Conservation (phyloP, 352 stramenopile genomes). For the Phytophthora pisi region DNA sequence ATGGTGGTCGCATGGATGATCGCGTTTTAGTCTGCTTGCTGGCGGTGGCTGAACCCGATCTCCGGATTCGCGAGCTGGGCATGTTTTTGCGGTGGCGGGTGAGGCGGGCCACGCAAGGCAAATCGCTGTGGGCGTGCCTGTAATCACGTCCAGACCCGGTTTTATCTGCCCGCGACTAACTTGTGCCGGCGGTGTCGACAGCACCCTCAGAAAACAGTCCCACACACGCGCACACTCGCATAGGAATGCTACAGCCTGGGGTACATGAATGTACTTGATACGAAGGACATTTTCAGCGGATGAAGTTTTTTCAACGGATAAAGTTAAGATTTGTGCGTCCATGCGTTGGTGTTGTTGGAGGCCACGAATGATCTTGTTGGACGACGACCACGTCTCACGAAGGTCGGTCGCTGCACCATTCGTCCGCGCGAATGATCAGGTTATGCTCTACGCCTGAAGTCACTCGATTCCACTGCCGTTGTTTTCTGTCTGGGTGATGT, state of each 20-base stretch:
- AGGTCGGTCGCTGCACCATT: neutral
- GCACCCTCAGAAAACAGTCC: slow-evolving; percentile 5
- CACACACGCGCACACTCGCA: no score
- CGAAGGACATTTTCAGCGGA: no score
- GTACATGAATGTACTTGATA: no score
- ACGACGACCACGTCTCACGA: neutral
- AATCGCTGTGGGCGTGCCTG: neutral
- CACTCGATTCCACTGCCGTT: neutral
- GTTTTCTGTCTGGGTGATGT: neutral
- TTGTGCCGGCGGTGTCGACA: slow-evolving; percentile 2
- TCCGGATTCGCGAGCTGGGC: slow-evolving; percentile 9
- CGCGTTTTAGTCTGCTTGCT: neutral
- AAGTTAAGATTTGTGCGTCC: no score
- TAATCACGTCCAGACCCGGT: neutral
- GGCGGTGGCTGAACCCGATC: slow-evolving; percentile 3
- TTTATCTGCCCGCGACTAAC: neutral
- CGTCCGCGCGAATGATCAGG: neutral
- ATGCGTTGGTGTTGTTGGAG: no score
- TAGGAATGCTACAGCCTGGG: no score
- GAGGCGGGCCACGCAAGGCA: slow-evolving; percentile 14
- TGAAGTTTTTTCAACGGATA: no score
- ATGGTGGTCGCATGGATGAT: neutral
- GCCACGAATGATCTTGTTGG: no score
- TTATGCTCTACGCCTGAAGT: neutral
- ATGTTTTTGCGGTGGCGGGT: slow-evolving; percentile 25